Evolutionary conservation across 257 asterid genomes (phyloP).

Genomic region (Jacaranda copaia): DNA sequence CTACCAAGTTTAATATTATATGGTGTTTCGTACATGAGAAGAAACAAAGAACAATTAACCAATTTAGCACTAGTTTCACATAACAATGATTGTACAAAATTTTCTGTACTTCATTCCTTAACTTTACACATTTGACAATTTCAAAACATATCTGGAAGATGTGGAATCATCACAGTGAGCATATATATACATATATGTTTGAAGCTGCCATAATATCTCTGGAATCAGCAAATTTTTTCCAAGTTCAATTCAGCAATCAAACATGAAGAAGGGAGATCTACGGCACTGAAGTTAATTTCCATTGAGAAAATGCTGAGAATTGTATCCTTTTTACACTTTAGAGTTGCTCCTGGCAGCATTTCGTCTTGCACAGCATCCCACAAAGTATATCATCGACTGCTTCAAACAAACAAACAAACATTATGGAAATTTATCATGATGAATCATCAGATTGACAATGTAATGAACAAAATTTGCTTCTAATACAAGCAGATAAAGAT

Average conservation of each 20-base stretch:
- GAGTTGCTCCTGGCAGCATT: constrained; percentile 63
- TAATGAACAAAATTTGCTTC: not conserved
- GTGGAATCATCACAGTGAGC: not conserved
- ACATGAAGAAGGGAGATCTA: not conserved
- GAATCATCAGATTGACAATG: not conserved
- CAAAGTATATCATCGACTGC: constrained; percentile 81
- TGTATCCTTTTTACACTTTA: constrained; percentile 51
- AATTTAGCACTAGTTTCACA: not conserved
- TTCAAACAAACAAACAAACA: not conserved
- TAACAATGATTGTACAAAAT: not conserved
- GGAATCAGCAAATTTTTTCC: too few relatives aligned
- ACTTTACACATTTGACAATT: constrained; percentile 15
- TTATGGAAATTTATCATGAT: not conserved
- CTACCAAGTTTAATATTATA: not conserved
- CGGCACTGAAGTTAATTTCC: not conserved
- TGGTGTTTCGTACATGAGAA: not conserved
- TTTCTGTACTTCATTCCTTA: not conserved
- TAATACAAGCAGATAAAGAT: not conserved
- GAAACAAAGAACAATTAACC: not conserved
- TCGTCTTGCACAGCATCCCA: constrained; percentile 93
- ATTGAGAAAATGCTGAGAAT: not conserved
- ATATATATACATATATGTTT: too few relatives aligned
- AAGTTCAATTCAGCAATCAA: too few relatives aligned
- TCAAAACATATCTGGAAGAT: not conserved
- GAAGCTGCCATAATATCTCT: not conserved